A percentile compares a stretch with the other conserved stretches of the same genome.
phyloP scores from a whole-genome alignment of 345 rosid species.

The Kandelia obovata region DNA sequence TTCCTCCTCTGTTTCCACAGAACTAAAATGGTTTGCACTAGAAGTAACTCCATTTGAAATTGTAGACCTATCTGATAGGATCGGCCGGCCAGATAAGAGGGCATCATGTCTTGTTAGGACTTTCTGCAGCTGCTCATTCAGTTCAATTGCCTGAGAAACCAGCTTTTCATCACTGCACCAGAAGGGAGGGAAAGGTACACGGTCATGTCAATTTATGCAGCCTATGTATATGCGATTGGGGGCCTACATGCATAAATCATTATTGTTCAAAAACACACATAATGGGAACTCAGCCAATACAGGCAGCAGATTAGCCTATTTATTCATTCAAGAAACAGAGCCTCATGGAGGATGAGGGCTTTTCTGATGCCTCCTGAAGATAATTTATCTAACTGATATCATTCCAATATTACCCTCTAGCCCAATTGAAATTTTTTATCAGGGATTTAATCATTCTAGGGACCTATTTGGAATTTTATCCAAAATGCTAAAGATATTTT shows the following conservation, averaged over 20 bases:
- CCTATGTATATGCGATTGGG: background rate
- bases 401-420: too few species aligned
- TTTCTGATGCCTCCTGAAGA: background rate
- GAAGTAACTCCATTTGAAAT: slow-evolving; percentile 17
- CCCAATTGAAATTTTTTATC: too few species aligned
- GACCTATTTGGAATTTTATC: too few species aligned
- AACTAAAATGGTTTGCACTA: slow-evolving; percentile 39
- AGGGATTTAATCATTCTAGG: too few species aligned
- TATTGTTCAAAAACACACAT: background rate
- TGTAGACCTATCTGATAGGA: slow-evolving; percentile 17
- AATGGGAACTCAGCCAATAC: background rate
- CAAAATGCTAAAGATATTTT: too few species aligned
- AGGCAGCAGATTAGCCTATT: background rate
- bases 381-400: too few species aligned
- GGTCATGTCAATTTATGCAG: background rate
- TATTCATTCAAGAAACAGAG: background rate
- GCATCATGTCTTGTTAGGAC: slow-evolving; percentile 75
- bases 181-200: slow-evolving; percentile 3
- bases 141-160: slow-evolving; percentile 84
- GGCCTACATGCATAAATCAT: background rate
- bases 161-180: slow-evolving; percentile 71
- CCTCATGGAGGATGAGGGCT: too few species aligned
- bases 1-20: slow-evolving; percentile 50
- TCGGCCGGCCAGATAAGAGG: slow-evolving; percentile 47
- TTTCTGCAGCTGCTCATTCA: slow-evolving; percentile 88